Base-by-base conservation (phyloP, 306 rosid genomes). In the Luffa aegyptiaca region DNA sequence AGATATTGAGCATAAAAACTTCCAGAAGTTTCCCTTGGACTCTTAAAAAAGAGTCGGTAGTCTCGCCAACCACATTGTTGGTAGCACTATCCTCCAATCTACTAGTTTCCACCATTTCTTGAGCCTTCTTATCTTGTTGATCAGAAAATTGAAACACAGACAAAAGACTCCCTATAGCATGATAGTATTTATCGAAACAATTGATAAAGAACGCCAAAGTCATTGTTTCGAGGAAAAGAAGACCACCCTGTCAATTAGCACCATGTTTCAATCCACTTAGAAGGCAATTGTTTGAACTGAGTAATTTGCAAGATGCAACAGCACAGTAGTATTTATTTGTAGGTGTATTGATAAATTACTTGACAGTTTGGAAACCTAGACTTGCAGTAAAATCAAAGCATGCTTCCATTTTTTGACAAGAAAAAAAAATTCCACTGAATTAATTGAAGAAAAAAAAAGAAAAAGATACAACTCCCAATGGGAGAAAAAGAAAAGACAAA, bases 231-330 rank as follows among this genome's bases (percentile, higher is more conserved):
- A 94, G 88, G 85, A 91, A 83, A 80, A 93, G 21, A 62, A 84
- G 14, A 84, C 97, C 97, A 64, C 93, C 98, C 98, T 94, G 97
- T 88, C 75, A 85, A 71, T 82, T 75, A 85, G 81, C 80, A 86
- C 76, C 79, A 63, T 83, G 85, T 36, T 52, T 73, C 79, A 79
- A 31, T 81, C 42, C 39, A 80, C 10, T 57, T 52, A 81, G 79
- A 59, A 46, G 76, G 42, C 39, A 66, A 83, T 77, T 35, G 61
- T 37, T 45, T 56, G 68, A 48, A 83, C 58, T 71, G 42, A 45
- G 41, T 78, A 65, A 77, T 78, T 77, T 68, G 70, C 18, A 41
- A 69, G 53, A 81, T 72, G 78, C 55, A 71, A 70, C 36, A 20
- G 55, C 36, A 71, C 17, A 71, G 33, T 45, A 18, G 55, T 71